Conservation (phyloP, 1,284 basidiomycete species). For the Leccinum pachyderme region DNA sequence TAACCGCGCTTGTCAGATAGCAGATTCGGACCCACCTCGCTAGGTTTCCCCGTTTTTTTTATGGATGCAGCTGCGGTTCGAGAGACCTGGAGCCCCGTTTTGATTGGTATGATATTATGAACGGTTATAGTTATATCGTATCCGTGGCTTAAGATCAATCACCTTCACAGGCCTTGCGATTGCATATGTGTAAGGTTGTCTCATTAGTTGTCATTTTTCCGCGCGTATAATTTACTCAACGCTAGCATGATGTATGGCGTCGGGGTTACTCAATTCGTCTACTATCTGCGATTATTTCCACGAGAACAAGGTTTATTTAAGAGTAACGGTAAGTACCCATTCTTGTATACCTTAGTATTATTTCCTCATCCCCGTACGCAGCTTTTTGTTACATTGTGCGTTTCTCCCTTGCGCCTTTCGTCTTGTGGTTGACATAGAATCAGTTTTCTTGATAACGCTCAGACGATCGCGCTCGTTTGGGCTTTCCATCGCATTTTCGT, state of each 20-base stretch:
- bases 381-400: slow-evolving; percentile 15
- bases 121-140: too few relatives aligned
- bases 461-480: neutral
- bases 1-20: too few relatives aligned
- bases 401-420: too few relatives aligned
- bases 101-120: slow-evolving; percentile 10
- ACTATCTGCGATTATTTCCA: slow-evolving; percentile 21
- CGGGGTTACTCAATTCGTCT: slow-evolving; percentile 14
- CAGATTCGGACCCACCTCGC: too few relatives aligned
- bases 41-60: neutral
- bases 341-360: neutral
- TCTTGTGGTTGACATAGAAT: slow-evolving; percentile 3
- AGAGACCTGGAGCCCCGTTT: slow-evolving; percentile 7
- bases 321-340: slow-evolving; percentile 4
- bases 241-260: slow-evolving; percentile 17
- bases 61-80: slow-evolving; percentile 1
- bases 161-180: slow-evolving; percentile 2
- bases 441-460: slow-evolving; percentile 13
- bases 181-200: slow-evolving; percentile 2
- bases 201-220: neutral
- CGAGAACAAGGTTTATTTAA: slow-evolving; percentile 15
- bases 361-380: neutral
- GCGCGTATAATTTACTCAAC: neutral
- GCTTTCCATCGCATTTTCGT: slow-evolving; percentile 6
- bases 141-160: neutral